These are phyloP conservation scores for Rosa multiflora DNA, from an alignment of 306 rosid genomes.

Conservation along the genomic window DNA sequence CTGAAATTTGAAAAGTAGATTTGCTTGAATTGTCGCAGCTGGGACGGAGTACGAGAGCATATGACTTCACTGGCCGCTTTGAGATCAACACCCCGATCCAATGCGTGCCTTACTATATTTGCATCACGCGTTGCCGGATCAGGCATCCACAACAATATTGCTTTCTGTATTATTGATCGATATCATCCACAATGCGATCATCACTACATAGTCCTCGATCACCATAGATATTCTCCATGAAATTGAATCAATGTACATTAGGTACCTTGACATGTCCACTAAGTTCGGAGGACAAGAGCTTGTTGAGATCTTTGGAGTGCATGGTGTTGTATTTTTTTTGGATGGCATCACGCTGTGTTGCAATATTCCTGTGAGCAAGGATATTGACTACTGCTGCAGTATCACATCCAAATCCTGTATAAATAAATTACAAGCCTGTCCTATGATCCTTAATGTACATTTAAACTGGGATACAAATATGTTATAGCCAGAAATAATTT, in stretches of 20 bases:
- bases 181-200: not conserved
- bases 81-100: slow-evolving; percentile 34
- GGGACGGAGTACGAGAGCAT: slow-evolving; percentile 75
- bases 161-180: slow-evolving; percentile 39
- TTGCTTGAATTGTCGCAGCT: slow-evolving; percentile 69
- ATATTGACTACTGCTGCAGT: slow-evolving; percentile 61
- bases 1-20: slow-evolving; percentile 51
- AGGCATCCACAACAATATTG: slow-evolving; percentile 73
- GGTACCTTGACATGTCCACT: slow-evolving; percentile 65
- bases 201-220: no score
- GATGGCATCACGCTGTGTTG: slow-evolving; percentile 61
- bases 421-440: not conserved
- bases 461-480: no score
- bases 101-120: slow-evolving; percentile 39
- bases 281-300: slow-evolving; percentile 68
- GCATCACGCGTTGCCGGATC: slow-evolving; percentile 85
- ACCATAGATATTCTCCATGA: not conserved
- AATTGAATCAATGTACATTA: not conserved
- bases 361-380: slow-evolving; percentile 62
- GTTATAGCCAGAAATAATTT: no score
- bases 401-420: slow-evolving; percentile 75
- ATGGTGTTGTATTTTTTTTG: slow-evolving; percentile 64
- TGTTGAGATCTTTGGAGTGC: slow-evolving; percentile 59
- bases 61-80: slow-evolving; percentile 74
- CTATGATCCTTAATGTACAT: no score